Evolutionary conservation across 2,329 filamentous ascomycete genomes (phyloP).

Genomic region (Colletotrichum noveboracense): DNA sequence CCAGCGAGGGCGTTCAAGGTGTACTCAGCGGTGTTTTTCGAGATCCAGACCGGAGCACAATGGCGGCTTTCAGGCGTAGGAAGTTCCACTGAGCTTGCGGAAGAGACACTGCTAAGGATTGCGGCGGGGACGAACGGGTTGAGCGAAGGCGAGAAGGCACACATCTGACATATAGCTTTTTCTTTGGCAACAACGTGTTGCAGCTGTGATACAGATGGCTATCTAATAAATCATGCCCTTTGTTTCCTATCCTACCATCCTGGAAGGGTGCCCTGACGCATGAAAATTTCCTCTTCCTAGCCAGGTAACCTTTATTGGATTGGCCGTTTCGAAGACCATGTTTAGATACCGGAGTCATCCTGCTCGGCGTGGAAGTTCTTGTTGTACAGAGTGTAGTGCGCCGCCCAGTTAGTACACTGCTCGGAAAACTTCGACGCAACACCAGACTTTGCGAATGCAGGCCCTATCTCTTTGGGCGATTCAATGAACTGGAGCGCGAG

Average conservation of each 20-base stretch:
- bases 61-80: conserved; percentile 39
- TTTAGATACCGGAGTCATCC: not conserved
- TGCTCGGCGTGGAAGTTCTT: not conserved
- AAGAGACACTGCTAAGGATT: conserved; percentile 35
- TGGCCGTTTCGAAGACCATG: too few species aligned
- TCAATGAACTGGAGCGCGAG: not conserved
- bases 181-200: not conserved
- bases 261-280: too few species aligned
- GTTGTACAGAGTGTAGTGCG: not conserved
- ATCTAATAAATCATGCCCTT: not conserved
- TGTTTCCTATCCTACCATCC: not conserved
- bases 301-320: too few species aligned
- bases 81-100: conserved; percentile 30
- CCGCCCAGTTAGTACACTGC: not conserved
- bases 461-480: rapidly evolving
- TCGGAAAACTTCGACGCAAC: too few species aligned
- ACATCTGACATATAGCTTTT: not conserved
- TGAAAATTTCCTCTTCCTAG: too few species aligned
- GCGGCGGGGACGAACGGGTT: conserved; percentile 26
- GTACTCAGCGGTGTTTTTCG: conserved; percentile 38
- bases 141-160: conserved; percentile 28
- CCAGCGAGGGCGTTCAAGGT: conserved; percentile 30
- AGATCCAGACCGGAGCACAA: conserved; percentile 37
- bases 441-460: too few species aligned
- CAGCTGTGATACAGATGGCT: not conserved